phyloP scores from a whole-genome alignment of 257 asterid genomes.

The Apocynum venetum region DNA sequence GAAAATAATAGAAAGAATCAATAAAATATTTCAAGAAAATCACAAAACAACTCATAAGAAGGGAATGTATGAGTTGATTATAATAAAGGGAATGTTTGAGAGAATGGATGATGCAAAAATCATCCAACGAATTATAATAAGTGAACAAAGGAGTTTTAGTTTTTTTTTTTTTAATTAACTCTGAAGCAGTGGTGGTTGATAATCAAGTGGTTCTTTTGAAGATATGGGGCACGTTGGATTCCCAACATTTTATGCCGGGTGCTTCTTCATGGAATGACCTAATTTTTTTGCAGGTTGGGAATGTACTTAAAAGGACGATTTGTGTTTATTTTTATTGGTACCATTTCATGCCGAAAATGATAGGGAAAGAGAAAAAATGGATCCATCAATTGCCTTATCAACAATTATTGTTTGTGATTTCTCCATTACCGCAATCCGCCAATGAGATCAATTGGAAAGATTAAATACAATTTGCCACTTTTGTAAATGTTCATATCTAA shows the following conservation, averaged over 20 bases:
- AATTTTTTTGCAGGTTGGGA: slow-evolving; percentile 23
- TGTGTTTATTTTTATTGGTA: not conserved
- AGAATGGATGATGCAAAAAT: too few relatives aligned
- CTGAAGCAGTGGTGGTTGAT: slow-evolving; percentile 13
- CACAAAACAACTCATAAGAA: too few relatives aligned
- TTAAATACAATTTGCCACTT: not conserved
- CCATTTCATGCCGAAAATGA: not conserved
- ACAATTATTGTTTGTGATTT: not conserved
- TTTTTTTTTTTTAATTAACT: too few relatives aligned
- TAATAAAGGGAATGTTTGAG: too few relatives aligned
- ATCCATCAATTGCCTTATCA: slow-evolving; percentile 2
- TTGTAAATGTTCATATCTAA: not conserved
- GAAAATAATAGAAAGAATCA: too few relatives aligned
- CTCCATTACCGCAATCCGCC: not conserved
- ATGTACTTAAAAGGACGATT: not conserved
- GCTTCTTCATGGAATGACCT: slow-evolving; percentile 21
- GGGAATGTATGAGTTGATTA: too few relatives aligned
- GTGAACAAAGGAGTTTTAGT: too few relatives aligned
- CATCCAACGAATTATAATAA: too few relatives aligned
- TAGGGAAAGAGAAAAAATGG: not conserved
- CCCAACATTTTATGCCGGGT: slow-evolving; percentile 7
- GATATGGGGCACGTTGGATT: slow-evolving; percentile 51
- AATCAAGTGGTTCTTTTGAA: slow-evolving; percentile 3
- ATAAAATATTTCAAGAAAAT: too few relatives aligned
- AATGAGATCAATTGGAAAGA: not conserved